A percentile compares a stretch with the other conserved stretches of the same genome.
Conservation (phyloP, 805 yeast species). For the Teunomyces barrocoloradensis region DNA sequence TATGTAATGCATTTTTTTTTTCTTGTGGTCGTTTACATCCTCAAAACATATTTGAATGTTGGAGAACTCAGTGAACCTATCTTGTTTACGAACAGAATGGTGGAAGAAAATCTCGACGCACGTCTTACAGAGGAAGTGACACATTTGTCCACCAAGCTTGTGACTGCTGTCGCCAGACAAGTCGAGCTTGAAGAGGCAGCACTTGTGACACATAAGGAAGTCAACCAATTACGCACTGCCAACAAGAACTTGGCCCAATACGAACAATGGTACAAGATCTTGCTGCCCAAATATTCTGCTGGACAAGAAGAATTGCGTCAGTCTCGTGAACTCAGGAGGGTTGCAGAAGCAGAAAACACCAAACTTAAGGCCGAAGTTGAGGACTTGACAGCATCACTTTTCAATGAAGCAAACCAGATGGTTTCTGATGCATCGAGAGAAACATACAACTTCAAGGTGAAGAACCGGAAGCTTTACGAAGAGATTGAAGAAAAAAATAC, state of each 20-base stretch:
- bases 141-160: slow-evolving; percentile 54
- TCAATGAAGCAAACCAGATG: slow-evolving; percentile 83
- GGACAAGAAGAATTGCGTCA: slow-evolving; percentile 23
- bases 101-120: slow-evolving; percentile 19
- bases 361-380: slow-evolving; percentile 72
- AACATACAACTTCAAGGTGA: slow-evolving; percentile 55
- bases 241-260: slow-evolving; percentile 18
- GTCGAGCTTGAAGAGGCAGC: slow-evolving; percentile 53
- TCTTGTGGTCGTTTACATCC: neutral
- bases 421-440: slow-evolving; percentile 76
- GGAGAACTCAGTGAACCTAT: neutral
- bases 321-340: slow-evolving; percentile 32
- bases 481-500: slow-evolving; percentile 65
- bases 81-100: slow-evolving; percentile 3
- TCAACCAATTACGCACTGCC: slow-evolving; percentile 23
- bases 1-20: neutral
- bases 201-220: slow-evolving; percentile 37
- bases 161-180: slow-evolving; percentile 59
- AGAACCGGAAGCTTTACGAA: slow-evolving; percentile 53
- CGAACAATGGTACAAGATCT: slow-evolving; percentile 21
- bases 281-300: slow-evolving; percentile 30
- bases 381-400: slow-evolving; percentile 71
- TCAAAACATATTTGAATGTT: slow-evolving; percentile 1
- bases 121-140: slow-evolving; percentile 56
- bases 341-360: slow-evolving; percentile 58